Evolutionary conservation across 768 basidiomycete species (phyloP).

Genomic region (Lactarius indigo): DNA sequence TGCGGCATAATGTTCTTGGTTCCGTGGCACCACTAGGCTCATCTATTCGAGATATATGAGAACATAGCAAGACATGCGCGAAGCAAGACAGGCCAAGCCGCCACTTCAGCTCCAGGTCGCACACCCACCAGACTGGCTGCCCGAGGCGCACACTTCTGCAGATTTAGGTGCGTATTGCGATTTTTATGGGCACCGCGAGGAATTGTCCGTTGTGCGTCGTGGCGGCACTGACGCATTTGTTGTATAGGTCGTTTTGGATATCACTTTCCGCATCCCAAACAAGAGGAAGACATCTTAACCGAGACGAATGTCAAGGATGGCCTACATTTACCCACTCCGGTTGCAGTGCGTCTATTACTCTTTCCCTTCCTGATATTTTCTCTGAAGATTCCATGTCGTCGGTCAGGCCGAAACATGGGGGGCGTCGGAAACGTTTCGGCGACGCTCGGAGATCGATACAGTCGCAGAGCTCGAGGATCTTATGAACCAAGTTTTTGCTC

Average conservation of each 20-base stretch:
- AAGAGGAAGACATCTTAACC: conserved; percentile 72
- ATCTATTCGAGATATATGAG: conserved; percentile 3
- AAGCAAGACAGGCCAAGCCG: conserved; percentile 25
- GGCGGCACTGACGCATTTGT: not conserved
- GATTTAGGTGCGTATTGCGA: conserved; percentile 55
- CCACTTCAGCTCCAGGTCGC: conserved; percentile 56
- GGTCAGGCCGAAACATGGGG: conserved; percentile 61
- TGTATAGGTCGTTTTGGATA: conserved; percentile 69
- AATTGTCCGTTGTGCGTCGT: not conserved
- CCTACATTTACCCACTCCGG: conserved; percentile 48
- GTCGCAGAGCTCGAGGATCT: conserved; percentile 64
- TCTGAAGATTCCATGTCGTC: not conserved
- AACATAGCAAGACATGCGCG: conserved; percentile 16
- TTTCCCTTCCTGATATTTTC: not conserved
- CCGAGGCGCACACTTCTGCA: conserved; percentile 57
- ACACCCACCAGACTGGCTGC: conserved; percentile 71
- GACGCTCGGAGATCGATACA: conserved; percentile 47
- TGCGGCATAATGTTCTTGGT: not conserved
- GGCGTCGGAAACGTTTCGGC: conserved; percentile 51
- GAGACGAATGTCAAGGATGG: conserved; percentile 64
- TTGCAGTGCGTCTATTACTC: conserved; percentile 48
- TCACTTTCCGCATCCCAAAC: conserved; percentile 67
- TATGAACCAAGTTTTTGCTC: conserved; percentile 71
- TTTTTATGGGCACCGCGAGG: not conserved
- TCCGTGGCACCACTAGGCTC: not conserved